A percentile compares a stretch with the other conserved stretches of the same genome.
Conservation (phyloP, 2,329 filamentous ascomycete species). For the Fusarium newnesense region DNA sequence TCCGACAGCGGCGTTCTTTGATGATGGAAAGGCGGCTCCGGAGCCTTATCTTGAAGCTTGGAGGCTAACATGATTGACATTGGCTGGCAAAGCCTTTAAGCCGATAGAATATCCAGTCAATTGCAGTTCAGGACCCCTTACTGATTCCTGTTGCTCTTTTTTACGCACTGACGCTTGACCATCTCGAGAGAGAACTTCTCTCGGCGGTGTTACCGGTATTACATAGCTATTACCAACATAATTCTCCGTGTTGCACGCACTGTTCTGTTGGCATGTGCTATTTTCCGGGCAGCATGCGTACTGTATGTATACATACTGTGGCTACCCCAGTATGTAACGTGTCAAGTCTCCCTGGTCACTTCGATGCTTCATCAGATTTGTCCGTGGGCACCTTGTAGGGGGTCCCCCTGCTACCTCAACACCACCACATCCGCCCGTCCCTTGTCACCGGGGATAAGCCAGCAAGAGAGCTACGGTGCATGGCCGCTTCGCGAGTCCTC, state of each 20-base stretch:
- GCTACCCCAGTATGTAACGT: conserved; percentile 35
- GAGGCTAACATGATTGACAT: background rate
- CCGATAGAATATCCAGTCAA: background rate
- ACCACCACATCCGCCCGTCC: conserved; percentile 13
- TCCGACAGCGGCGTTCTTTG: background rate
- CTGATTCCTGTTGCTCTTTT: background rate
- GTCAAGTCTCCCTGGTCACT: conserved; percentile 35
- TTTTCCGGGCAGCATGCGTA: background rate
- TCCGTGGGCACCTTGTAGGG: conserved; percentile 11
- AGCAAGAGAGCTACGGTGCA: conserved; percentile 7
- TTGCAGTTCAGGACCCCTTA: background rate
- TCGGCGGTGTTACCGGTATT: background rate
- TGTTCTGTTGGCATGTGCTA: conserved; percentile 6
- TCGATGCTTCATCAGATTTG: conserved; percentile 33
- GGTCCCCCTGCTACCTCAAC: conserved; percentile 23
- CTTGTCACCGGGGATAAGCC: conserved; percentile 35
- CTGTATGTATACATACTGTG: background rate
- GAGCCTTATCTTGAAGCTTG: background rate
- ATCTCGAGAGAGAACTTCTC: background rate
- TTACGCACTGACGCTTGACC: background rate
- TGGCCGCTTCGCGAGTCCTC: conserved; percentile 16
- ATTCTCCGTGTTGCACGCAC: conserved; percentile 7
- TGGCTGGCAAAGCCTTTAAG: background rate
- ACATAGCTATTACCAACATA: background rate
- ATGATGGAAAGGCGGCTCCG: background rate